phyloP scores from a whole-genome alignment of 2,329 filamentous ascomycete genomes.

The Phaeosphaeria sp. region DNA sequence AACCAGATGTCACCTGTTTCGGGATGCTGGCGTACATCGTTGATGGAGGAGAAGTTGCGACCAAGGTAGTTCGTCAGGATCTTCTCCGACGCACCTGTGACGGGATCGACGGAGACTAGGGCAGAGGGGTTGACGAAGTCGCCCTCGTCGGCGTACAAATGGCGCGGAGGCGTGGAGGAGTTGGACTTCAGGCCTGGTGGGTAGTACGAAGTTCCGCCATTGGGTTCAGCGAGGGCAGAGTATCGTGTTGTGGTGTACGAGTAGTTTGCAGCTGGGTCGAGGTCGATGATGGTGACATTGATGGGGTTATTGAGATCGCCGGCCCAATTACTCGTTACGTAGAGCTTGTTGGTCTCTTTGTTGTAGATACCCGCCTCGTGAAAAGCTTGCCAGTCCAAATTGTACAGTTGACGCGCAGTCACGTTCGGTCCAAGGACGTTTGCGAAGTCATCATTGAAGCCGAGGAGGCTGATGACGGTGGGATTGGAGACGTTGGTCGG shows the following conservation, averaged over 20 bases:
- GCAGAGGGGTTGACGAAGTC: slow-evolving; percentile 50
- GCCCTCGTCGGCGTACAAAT: slow-evolving; percentile 47
- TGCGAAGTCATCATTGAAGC: slow-evolving; percentile 44
- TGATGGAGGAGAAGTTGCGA: slow-evolving; percentile 53
- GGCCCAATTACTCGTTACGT: slow-evolving; percentile 51
- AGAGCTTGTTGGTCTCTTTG: slow-evolving; percentile 47
- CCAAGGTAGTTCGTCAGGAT: slow-evolving; percentile 58
- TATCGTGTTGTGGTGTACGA: slow-evolving; percentile 45
- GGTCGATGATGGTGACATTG: slow-evolving; percentile 45
- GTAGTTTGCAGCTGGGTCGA: slow-evolving; percentile 47
- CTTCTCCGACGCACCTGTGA: slow-evolving; percentile 50
- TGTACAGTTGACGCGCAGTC: slow-evolving; percentile 41
- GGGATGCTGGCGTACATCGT: slow-evolving; percentile 53
- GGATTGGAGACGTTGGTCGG: slow-evolving; percentile 42
- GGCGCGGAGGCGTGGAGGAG: slow-evolving; percentile 28
- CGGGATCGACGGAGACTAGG: slow-evolving; percentile 54
- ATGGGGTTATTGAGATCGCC: slow-evolving; percentile 38
- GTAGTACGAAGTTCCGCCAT: slow-evolving; percentile 45
- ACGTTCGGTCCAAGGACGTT: slow-evolving; percentile 42
- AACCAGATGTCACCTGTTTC: slow-evolving; percentile 58
- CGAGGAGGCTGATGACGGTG: slow-evolving; percentile 44
- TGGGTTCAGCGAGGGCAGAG: slow-evolving; percentile 49
- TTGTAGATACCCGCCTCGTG: slow-evolving; percentile 51
- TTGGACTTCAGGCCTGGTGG: slow-evolving; percentile 36
- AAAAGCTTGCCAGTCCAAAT: slow-evolving; percentile 41